Evolutionary conservation across 371 early-diverging fungal genomes (phyloP), one percentile per base, ranked within the genome.

Genomic region (Syncephalastrum contaminatum): DNA sequence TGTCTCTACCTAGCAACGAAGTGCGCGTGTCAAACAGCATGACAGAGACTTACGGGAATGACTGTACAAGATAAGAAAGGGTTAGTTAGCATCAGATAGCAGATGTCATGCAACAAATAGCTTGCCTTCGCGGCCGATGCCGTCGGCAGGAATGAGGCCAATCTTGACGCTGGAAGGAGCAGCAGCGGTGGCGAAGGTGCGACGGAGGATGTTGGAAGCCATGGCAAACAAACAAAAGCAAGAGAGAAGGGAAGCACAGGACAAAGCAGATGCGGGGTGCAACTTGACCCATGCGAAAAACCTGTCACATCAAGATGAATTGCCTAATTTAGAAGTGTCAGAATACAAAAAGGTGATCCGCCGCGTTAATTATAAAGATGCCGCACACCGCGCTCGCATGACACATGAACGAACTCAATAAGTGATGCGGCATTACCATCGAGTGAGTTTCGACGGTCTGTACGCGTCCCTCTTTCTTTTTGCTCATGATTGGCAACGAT

Each of bases 121-220:
- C 25, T 59, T 69, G 72, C 78, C 97, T 82, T 96, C 96, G 58
- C 83, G 77, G 56, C 96, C 96, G 55, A 97, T 97, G 53, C 97
- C 96, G 69, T 97, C 97, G 43, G 92, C 96, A 22, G 95, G 95
- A 64, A 96, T 91, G 58, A 97, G 75, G 16, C 93, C 96, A 61
- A 96, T 92, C 52, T 86, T 94, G 53, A 89, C 73, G 22, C 80
- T 66, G 59, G 82, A 81, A 49, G 77, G 64, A 16, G 70, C 50
- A 36, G 65, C 56, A 53, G 73, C 60, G 55, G 80, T 66, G 20
- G 78, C 73, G 44, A 86, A 73, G 24, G 73, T 62, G 39, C 84
- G 84, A 51, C 81, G 79, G 56, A 83, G 65, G 44, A 82, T 60
- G 15, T 60, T 58, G 42, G 70, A 61, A 56, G 73, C 78, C 78